Evolutionary conservation across 768 basidiomycete genomes (phyloP).

Genomic region (Nidularia pulvinata): DNA sequence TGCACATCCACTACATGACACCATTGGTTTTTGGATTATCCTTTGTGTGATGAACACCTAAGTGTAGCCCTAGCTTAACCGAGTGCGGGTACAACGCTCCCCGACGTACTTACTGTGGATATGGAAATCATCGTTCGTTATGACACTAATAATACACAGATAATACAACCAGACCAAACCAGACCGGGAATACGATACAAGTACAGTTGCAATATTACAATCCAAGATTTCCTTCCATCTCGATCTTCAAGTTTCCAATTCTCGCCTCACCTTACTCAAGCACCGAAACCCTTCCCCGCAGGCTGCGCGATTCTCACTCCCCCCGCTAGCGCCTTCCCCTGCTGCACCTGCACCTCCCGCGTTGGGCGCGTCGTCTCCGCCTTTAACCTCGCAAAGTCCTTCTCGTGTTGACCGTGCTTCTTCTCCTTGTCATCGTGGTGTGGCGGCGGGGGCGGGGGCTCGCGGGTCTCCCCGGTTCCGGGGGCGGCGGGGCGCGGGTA

Average conservation of each 20-base stretch:
- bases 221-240: too few relatives aligned
- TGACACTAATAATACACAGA: too few relatives aligned
- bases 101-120: too few relatives aligned
- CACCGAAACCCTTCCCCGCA: conserved; percentile 34
- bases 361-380: conserved; percentile 48
- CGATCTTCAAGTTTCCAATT: too few relatives aligned
- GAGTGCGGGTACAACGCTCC: too few relatives aligned
- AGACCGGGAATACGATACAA: too few relatives aligned
- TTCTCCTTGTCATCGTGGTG: conserved; percentile 45
- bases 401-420: conserved; percentile 36
- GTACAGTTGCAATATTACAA: too few relatives aligned
- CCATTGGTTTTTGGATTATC: too few relatives aligned
- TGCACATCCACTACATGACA: background rate
- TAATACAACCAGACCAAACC: too few relatives aligned
- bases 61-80: too few relatives aligned
- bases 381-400: conserved; percentile 44
- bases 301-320: conserved; percentile 60
- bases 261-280: conserved; percentile 6
- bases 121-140: too few relatives aligned
- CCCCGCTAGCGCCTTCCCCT: conserved; percentile 31
- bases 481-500: conserved; percentile 53
- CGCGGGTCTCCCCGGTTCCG: background rate
- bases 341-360: conserved; percentile 25
- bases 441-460: conserved; percentile 10
- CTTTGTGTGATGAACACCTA: too few relatives aligned